Conservation (phyloP, 495 filamentous ascomycete genomes). For the Podospora didyma region DNA sequence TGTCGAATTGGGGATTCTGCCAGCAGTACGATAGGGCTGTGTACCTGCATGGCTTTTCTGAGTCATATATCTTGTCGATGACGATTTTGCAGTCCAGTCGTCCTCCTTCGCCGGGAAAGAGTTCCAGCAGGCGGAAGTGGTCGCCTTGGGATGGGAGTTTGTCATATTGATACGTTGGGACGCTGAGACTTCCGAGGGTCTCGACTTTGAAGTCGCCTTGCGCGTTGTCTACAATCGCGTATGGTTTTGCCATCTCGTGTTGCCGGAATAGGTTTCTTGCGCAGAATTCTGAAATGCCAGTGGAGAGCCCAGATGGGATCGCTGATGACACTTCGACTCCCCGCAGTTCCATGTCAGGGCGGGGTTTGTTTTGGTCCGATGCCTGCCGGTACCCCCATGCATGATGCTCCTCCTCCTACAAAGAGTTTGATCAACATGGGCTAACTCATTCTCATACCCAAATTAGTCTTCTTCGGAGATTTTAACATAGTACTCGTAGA, state of each 20-base stretch:
- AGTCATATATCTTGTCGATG: neutral
- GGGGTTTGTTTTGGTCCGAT: no score
- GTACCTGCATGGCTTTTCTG: neutral
- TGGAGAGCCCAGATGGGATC: no score
- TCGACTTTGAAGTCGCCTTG: neutral
- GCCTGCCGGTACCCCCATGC: no score
- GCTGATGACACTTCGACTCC: no score
- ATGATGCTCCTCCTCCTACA: no score
- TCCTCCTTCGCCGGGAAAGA: neutral
- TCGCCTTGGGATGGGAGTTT: neutral
- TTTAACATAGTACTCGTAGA: no score
- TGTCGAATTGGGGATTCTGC: neutral
- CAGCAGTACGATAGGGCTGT: neutral
- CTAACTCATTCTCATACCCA: no score
- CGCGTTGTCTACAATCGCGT: neutral
- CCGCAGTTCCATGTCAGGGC: no score
- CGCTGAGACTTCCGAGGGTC: neutral
- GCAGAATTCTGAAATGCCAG: neutral
- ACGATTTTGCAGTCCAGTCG: neutral
- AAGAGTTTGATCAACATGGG: no score
- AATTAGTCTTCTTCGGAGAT: no score
- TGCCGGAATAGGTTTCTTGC: no score
- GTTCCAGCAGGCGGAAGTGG: neutral
- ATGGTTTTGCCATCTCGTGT: neutral
- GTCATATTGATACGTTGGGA: neutral